Evolutionary conservation across 2,329 filamentous ascomycete genomes (phyloP).

Genomic region (Penicillium sp.): DNA sequence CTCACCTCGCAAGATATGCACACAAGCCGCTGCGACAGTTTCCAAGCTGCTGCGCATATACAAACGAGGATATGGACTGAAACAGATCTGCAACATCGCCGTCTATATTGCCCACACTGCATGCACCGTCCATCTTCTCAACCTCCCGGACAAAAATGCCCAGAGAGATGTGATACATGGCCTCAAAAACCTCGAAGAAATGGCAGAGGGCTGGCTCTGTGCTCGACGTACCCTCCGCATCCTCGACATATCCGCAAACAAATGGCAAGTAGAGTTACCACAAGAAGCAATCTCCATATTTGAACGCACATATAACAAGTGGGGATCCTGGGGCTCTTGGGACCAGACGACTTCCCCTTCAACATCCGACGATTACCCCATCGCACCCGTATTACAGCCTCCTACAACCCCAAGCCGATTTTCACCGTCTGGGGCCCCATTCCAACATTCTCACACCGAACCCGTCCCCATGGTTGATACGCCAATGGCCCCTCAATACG

Average conservation of each 20-base stretch:
- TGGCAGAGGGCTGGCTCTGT: conserved; percentile 91
- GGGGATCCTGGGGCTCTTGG: conserved; percentile 63
- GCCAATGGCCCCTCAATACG: conserved; percentile 17
- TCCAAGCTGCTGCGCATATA: conserved; percentile 94
- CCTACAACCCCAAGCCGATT: conserved; percentile 18
- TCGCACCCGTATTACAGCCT: conserved; percentile 15
- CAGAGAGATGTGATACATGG: conserved; percentile 86
- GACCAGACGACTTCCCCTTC: conserved; percentile 38
- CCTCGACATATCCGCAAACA: conserved; percentile 76
- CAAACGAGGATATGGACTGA: conserved; percentile 83
- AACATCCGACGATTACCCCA: conserved; percentile 26
- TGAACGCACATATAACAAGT: conserved; percentile 74
- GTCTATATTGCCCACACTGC: conserved; percentile 95
- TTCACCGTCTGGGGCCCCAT: conserved; percentile 11
- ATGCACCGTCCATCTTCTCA: conserved; percentile 90
- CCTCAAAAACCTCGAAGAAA: conserved; percentile 88
- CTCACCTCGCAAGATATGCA: conserved; percentile 86
- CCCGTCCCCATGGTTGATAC: conserved; percentile 10
- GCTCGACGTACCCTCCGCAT: conserved; percentile 82
- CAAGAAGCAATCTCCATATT: conserved; percentile 76
- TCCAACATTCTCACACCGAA: conserved; percentile 6
- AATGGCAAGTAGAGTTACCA: conserved; percentile 84
- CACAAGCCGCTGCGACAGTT: conserved; percentile 81
- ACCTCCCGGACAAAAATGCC: conserved; percentile 87
- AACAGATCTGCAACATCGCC: conserved; percentile 93